Evolutionary conservation across 306 rosid genomes (phyloP), one percentile per base, ranked within the genome.

Genomic region (Delonix regia): DNA sequence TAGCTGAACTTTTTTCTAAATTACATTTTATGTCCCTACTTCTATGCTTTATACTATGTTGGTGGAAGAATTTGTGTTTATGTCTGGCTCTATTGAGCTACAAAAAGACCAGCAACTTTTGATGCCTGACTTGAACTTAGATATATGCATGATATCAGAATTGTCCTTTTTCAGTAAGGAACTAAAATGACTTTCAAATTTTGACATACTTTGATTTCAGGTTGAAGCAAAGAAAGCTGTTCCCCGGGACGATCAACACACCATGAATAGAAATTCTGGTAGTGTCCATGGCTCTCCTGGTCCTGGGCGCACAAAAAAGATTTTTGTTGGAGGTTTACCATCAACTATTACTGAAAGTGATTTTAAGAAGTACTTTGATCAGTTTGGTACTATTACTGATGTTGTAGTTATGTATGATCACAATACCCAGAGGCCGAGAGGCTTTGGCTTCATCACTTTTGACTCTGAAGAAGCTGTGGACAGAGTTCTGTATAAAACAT

Each of bases 151-250:
- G 80, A 77, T 59, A 55, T 48, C 56, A 62, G 70, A 71, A 67
- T 69, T 57, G 77, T 25, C 63, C 49, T 80, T 63, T 56, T 30
- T 53, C 21, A n/a, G 41, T 12, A 25, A 27, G 70, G 71, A 79
- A 57, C 44, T 69, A 60, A 59, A 70, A 69, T 81, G 81, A 38
- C 64, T 76, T 61, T 77, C 30, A 49, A 52, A 41, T 51, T 73
- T 86, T 87, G 81, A 25, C 2, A 8, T 57, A 36, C 70, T 76
- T 61, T 68, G 83, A 80, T 87, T 81, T 82, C 85, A 94, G 98
- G 98, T 94, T 77, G 98, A 94, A 87, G 98, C 98, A 68, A 94
- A 94, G 88, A 94, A 91, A 87, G 98, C 98, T 79, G 98, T 94
- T 77, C 98, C 97, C 5, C 87, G 94, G 88, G 98, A 91, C 81